Conservation (phyloP, 805 yeast genomes). For the Blastobotrys chiropterorum region DNA sequence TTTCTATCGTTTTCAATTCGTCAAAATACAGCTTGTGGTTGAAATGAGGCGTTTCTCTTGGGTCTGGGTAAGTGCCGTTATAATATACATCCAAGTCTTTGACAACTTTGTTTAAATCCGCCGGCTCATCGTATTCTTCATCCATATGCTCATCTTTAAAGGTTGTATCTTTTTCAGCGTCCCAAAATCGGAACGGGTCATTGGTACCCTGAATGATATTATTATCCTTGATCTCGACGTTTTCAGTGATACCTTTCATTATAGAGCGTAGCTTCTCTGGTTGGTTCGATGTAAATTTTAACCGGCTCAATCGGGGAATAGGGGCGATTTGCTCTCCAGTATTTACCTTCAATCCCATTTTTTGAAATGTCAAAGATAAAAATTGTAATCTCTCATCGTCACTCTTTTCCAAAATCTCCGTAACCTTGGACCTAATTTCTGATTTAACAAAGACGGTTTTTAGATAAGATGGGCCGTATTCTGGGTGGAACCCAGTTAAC, state of each 20-base stretch:
- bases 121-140: slow-evolving; percentile 22
- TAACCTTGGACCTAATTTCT: slow-evolving; percentile 30
- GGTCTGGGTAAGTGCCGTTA: slow-evolving; percentile 40
- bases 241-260: slow-evolving; percentile 27
- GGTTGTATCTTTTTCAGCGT: slow-evolving; percentile 9
- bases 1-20: slow-evolving; percentile 31
- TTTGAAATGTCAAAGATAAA: slow-evolving; percentile 48
- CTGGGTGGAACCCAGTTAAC: slow-evolving; percentile 86
- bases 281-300: slow-evolving; percentile 44
- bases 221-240: slow-evolving; percentile 31
- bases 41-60: slow-evolving; percentile 64
- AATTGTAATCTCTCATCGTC: slow-evolving; percentile 50
- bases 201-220: slow-evolving; percentile 43
- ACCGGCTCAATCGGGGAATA: slow-evolving; percentile 67
- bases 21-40: slow-evolving; percentile 52
- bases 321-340: slow-evolving; percentile 29
- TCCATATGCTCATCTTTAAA: slow-evolving; percentile 4
- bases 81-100: slow-evolving; percentile 50
- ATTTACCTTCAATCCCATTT: slow-evolving; percentile 67
- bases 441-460: slow-evolving; percentile 25
- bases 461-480: slow-evolving; percentile 54
- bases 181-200: slow-evolving; percentile 46
- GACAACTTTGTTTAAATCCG: slow-evolving; percentile 50
- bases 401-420: slow-evolving; percentile 36
- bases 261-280: slow-evolving; percentile 30